phyloP scores from a whole-genome alignment of 1,139 yeast species.

The Taphrina deformans region DNA sequence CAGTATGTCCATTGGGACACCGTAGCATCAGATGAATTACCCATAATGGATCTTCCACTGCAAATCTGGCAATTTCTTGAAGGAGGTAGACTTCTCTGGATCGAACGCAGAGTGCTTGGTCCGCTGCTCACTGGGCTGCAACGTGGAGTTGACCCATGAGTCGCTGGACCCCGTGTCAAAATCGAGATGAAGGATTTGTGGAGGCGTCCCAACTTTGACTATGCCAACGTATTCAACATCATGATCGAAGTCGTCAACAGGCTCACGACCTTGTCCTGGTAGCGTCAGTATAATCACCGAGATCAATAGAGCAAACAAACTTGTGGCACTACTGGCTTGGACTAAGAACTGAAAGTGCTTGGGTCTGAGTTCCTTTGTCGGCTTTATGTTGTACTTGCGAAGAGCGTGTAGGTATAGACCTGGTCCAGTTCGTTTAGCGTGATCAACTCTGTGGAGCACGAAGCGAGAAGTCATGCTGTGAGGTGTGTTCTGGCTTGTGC shows the following conservation, averaged over 20 bases:
- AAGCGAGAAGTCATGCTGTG: background rate
- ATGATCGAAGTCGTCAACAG: background rate
- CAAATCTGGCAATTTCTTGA: background rate
- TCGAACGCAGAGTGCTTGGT: background rate
- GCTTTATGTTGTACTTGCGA: background rate
- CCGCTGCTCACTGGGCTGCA: background rate
- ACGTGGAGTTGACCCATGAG: background rate
- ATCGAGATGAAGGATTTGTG: background rate
- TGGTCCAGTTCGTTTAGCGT: background rate
- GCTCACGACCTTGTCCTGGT: background rate
- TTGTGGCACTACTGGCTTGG: background rate
- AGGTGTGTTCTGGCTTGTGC: no score
- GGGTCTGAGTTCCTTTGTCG: background rate
- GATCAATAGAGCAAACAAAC: background rate
- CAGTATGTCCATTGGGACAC: no score
- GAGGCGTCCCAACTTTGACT: background rate
- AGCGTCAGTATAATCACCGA: background rate
- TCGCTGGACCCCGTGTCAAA: conserved; percentile 7
- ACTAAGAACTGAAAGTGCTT: background rate
- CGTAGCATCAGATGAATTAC: no score
- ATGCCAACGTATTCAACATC: background rate
- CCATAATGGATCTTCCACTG: background rate
- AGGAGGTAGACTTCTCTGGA: background rate
- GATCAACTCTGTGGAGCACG: background rate
- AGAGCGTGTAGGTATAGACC: conserved; percentile 4